Evolutionary conservation across 73 alveolate genomes (phyloP).

Genomic region (Paramecium tetraurelia): DNA sequence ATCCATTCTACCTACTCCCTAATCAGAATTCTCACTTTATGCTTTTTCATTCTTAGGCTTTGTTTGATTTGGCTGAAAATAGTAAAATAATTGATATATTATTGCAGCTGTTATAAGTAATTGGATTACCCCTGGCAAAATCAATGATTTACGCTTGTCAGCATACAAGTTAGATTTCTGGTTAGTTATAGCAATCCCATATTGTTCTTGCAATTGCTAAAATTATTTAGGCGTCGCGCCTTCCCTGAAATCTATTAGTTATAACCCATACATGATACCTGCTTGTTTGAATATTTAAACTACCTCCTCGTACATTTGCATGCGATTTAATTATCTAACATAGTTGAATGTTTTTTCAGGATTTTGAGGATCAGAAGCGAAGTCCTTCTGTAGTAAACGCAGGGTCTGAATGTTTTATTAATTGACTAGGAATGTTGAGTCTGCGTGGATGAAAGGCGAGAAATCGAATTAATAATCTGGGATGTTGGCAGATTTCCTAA

Average conservation of each 20-base stretch:
- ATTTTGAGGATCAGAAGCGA: background rate
- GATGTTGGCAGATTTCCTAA: background rate
- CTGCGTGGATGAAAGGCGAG: background rate
- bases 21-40: background rate
- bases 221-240: background rate
- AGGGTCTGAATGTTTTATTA: background rate
- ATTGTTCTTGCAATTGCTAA: background rate
- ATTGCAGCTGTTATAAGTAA: background rate
- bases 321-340: background rate
- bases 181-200: background rate
- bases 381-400: background rate
- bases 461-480: background rate
- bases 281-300: background rate
- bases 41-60: background rate
- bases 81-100: background rate
- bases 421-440: background rate
- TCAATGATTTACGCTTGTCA: background rate
- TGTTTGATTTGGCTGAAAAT: background rate
- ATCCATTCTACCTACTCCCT: background rate
- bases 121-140: background rate
- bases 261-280: background rate
- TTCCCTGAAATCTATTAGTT: background rate
- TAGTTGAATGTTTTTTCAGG: background rate
- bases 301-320: background rate
- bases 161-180: background rate